phyloP scores from a whole-genome alignment of 305 asterid species.

The Solanum hybrid region DNA sequence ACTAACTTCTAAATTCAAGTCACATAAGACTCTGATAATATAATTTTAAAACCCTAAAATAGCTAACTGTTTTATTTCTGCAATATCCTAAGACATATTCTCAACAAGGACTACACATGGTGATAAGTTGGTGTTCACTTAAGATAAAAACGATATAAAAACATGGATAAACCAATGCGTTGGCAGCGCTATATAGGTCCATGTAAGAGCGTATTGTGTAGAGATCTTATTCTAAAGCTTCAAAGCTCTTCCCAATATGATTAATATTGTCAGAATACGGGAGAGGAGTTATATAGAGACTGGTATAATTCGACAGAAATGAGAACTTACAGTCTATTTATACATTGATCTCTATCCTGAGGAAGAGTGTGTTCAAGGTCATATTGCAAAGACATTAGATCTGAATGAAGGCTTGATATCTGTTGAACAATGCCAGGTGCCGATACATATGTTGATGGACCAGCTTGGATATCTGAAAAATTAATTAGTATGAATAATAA shows the following conservation, averaged over 20 bases:
- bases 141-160: neutral
- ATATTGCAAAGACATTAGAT: slow-evolving; percentile 70
- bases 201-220: neutral
- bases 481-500: neutral
- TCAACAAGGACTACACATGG: neutral
- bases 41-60: neutral
- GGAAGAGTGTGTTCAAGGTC: slow-evolving; percentile 93
- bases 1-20: neutral
- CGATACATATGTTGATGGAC: slow-evolving; percentile 82
- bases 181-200: neutral
- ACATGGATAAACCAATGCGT: neutral
- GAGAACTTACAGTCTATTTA: slow-evolving; percentile 73
- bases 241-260: neutral
- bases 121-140: neutral
- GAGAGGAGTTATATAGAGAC: neutral
- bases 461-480: slow-evolving; percentile 73
- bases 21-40: neutral
- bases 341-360: slow-evolving; percentile 82
- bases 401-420: slow-evolving; percentile 80
- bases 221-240: neutral
- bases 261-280: neutral
- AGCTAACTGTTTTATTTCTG: neutral
- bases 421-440: slow-evolving; percentile 94
- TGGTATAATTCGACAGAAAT: slow-evolving; percentile 5
- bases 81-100: neutral